Evolutionary conservation across 148 eudicot genomes (phyloP).

Genomic region (Arbutus unedo): DNA sequence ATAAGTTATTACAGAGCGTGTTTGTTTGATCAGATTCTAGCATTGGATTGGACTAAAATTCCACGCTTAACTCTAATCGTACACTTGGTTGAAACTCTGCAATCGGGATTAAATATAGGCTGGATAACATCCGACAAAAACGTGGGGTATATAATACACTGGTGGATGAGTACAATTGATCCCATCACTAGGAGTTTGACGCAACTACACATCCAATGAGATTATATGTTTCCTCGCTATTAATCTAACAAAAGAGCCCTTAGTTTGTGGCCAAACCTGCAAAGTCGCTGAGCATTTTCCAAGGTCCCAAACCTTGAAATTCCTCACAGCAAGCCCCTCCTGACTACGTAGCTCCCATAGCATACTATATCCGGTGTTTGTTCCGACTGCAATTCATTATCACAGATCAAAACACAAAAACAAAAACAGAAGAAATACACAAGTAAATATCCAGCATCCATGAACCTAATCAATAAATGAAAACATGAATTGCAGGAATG

Average conservation of each 20-base stretch:
- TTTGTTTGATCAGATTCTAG: neutral
- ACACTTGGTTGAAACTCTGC: no score
- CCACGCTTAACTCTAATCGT: neutral
- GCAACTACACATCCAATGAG: no score
- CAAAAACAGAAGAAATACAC: neutral
- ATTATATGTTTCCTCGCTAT: no score
- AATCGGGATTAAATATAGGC: no score
- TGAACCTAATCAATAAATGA: neutral
- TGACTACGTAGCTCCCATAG: conserved; percentile 82
- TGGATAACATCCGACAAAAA: no score
- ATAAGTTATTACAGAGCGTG: neutral
- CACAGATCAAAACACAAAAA: conserved; percentile 11
- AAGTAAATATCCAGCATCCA: neutral
- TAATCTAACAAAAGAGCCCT: neutral
- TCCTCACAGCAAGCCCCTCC: conserved; percentile 63
- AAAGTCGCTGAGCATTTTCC: conserved; percentile 53
- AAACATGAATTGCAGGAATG: neutral
- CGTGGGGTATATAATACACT: no score
- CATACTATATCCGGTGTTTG: conserved; percentile 71
- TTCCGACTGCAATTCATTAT: conserved; percentile 59
- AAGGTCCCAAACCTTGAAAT: conserved; percentile 87
- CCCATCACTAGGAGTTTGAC: neutral
- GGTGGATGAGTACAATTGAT: neutral
- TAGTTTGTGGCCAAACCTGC: conserved; percentile 42
- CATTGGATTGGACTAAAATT: neutral